Base-by-base conservation (phyloP, 2,329 filamentous ascomycete species). In the Trichophyton benhamiae region DNA sequence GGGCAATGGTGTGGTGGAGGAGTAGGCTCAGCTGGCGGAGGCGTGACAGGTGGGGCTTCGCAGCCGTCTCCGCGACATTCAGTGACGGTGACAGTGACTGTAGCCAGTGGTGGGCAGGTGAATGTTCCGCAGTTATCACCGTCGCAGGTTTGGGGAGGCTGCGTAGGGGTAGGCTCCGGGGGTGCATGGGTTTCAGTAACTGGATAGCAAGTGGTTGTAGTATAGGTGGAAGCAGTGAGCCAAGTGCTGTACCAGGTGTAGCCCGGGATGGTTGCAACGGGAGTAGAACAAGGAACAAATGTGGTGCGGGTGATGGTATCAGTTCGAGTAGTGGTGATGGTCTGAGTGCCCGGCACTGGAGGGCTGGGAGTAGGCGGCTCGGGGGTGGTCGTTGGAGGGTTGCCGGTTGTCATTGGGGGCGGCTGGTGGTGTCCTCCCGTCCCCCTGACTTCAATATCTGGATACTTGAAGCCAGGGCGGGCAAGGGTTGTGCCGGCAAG, bases 171-270 rank as follows among this genome's bases (percentile, higher is more conserved):
- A 27, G 46, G 25, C 30, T 33, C 25, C 41, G 52, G 57, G 49
- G 60, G 33, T 5, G 61, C 36, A 11, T 44, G 36, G 13, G 62
- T 63, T 6, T 62, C 62, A 15, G 63, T 65, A 38, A 67, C 63
- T n/a, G 70, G 66, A 59, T 68, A 71, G 65, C 67, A 68, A 6
- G 68, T 68, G 7, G 69, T 72, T 22, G 71, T 72, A 11, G 66
- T 69, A 46, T 68, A 60, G 36, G 48, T 36, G 22, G 46, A 53
- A n/a, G 59, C 27, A 0, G 69, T 70, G 27, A 72, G 59, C 67
- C 68, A 74, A 11, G 71, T 71, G 55, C 68, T 69, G 65, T 71
- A 74, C 63, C 65, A 71, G n/a, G 72, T 74, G 42, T 65, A 67
- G 20, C 66, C 65, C 20, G 64, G 62, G 5, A 64, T 49, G 15